phyloP scores from a whole-genome alignment of 768 basidiomycete species.

The Calocybe cyanea region DNA sequence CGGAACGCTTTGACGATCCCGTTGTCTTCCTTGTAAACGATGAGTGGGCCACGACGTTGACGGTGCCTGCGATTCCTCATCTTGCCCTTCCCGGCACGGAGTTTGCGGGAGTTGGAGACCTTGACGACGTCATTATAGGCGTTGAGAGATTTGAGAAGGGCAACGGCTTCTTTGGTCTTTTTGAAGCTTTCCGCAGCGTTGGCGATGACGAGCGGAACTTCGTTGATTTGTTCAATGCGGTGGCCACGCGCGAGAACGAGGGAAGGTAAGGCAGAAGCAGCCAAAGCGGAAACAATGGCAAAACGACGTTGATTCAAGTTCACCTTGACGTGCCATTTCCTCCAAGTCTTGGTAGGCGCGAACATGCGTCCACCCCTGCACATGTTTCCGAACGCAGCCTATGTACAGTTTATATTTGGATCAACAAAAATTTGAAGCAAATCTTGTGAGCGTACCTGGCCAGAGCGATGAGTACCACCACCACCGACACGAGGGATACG shows the following conservation, averaged over 20 bases:
- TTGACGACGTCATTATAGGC: conserved; percentile 94
- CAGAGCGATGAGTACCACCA: conserved; percentile 97
- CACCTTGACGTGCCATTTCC: conserved; percentile 99
- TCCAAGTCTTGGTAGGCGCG: conserved; percentile 98
- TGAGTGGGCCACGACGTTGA: conserved; percentile 94
- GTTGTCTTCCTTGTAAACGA: conserved; percentile 96
- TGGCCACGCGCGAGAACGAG: conserved; percentile 99
- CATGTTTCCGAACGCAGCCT: conserved; percentile 99
- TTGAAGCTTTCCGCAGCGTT: conserved; percentile 78
- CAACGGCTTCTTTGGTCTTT: conserved; percentile 96
- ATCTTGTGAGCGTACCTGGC: conserved; percentile 60
- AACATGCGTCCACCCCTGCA: conserved; percentile 99
- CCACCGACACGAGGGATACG: conserved; percentile 99
- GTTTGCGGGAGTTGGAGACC: conserved; percentile 95
- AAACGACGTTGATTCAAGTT: conserved; percentile 99
- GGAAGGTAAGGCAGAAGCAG: conserved; percentile 95
- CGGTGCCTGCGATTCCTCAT: conserved; percentile 94
- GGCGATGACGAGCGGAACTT: conserved; percentile 91
- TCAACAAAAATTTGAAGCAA: background rate
- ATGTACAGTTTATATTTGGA: conserved; percentile 8
- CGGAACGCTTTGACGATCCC: conserved; percentile 99
- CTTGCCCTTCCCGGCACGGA: conserved; percentile 97
- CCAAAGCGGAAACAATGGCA: conserved; percentile 95
- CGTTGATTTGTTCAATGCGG: conserved; percentile 95
- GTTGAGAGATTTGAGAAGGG: conserved; percentile 84